A percentile compares a stretch with the other conserved stretches of the same genome.
Evolutionary conservation across 2,329 filamentous ascomycete species (phyloP).

Genomic region (Xylaria digitata): DNA sequence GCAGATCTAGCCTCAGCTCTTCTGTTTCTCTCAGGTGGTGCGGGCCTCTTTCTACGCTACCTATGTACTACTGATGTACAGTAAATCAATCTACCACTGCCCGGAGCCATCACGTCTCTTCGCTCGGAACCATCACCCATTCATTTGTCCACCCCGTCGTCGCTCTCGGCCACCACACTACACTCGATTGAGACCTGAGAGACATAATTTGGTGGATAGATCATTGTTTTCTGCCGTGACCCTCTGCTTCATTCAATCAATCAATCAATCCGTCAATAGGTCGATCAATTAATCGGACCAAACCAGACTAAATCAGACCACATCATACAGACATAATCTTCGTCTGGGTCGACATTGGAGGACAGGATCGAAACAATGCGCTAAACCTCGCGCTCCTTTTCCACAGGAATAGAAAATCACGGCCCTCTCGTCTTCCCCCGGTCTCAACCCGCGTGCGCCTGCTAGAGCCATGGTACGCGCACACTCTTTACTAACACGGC

Average conservation of each 20-base stretch:
- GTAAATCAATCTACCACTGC: neutral
- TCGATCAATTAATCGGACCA: too few relatives aligned
- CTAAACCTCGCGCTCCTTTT: constrained; percentile 23
- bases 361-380: constrained; percentile 32
- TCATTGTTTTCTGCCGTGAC: neutral
- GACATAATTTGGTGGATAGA: neutral
- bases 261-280: too few relatives aligned
- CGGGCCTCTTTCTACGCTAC: too few relatives aligned
- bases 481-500: neutral
- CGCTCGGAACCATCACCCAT: neutral
- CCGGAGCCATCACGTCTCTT: neutral
- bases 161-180: constrained; percentile 4
- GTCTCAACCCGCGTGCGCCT: constrained; percentile 10
- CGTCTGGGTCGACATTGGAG: constrained; percentile 14
- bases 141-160: neutral
- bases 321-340: neutral
- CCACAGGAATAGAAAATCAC: constrained; percentile 20
- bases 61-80: too few relatives aligned
- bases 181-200: neutral
- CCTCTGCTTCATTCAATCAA: too few relatives aligned
- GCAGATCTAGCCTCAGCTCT: constrained; percentile 21
- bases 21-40: neutral
- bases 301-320: neutral
- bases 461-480: constrained; percentile 34
- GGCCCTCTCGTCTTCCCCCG: constrained; percentile 18